These are phyloP conservation scores for Stemphylium vesicarium DNA, from an alignment of 2,329 filamentous ascomycete species.

Conservation along the genomic window DNA sequence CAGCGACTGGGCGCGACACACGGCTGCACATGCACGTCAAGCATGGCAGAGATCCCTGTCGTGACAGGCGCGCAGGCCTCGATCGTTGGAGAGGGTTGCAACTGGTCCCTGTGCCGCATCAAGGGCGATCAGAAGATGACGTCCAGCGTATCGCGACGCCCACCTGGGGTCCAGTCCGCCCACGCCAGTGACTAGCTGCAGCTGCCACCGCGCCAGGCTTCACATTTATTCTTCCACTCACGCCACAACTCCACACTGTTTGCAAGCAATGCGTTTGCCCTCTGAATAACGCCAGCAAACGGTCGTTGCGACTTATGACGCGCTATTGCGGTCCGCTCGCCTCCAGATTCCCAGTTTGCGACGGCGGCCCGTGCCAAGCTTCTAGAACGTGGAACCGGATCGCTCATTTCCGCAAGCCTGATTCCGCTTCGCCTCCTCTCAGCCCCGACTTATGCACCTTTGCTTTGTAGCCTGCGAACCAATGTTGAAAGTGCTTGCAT, in stretches of 20 bases:
- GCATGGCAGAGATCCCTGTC: constrained; percentile 39
- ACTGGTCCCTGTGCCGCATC: constrained; percentile 37
- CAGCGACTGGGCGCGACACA: constrained; percentile 20
- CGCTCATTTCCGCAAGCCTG: constrained; percentile 9
- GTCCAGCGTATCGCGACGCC: constrained; percentile 27
- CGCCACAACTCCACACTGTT: constrained; percentile 6
- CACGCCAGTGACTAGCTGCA: constrained; percentile 29
- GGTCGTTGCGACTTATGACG: constrained; percentile 16
- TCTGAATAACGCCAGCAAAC: constrained; percentile 11
- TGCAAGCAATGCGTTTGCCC: neutral
- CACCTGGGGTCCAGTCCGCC: constrained; percentile 20
- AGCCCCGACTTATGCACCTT: neutral
- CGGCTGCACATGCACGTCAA: constrained; percentile 31
- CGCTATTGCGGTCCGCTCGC: constrained; percentile 24
- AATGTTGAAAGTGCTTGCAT: too few relatives aligned
- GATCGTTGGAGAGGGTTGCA: constrained; percentile 24
- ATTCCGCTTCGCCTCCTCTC: neutral
- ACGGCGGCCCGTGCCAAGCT: constrained; percentile 15
- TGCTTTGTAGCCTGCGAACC: neutral
- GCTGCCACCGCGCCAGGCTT: neutral
- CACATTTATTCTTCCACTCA: too few relatives aligned
- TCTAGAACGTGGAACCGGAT: constrained; percentile 20
- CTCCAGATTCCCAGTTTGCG: constrained; percentile 1
- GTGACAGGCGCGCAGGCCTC: constrained; percentile 11
- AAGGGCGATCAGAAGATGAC: constrained; percentile 31